These are phyloP conservation scores for Chaetomium olivaceum DNA, from an alignment of 2,329 filamentous ascomycete genomes.

Conservation along the genomic window DNA sequence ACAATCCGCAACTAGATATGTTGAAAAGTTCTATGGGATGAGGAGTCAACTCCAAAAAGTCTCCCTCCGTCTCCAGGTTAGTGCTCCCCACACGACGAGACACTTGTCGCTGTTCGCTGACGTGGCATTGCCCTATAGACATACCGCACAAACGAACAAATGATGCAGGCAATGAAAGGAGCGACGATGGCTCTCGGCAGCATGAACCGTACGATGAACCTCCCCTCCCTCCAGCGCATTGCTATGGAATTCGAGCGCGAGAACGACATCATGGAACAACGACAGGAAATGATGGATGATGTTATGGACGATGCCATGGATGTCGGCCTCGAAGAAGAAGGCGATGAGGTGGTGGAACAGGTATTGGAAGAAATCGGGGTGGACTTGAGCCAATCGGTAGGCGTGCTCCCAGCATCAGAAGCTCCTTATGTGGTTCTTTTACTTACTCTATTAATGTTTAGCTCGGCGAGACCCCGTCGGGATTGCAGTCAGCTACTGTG, in stretches of 20 bases:
- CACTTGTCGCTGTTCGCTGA: neutral
- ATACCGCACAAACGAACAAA: conserved; percentile 96
- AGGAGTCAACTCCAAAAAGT: conserved; percentile 96
- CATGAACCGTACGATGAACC: conserved; percentile 98
- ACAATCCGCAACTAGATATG: conserved; percentile 61
- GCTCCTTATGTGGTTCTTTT: conserved; percentile 16
- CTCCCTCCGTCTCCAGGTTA: conserved; percentile 86
- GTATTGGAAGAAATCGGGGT: conserved; percentile 96
- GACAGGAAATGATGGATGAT: conserved; percentile 99
- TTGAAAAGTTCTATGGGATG: conserved; percentile 99
- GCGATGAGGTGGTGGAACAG: conserved; percentile 95
- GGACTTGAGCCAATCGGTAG: conserved; percentile 84
- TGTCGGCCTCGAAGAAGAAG: conserved; percentile 85
- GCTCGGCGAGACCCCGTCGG: conserved; percentile 89
- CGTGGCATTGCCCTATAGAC: conserved; percentile 57
- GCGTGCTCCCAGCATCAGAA: conserved; percentile 39
- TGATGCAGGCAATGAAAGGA: conserved; percentile 99
- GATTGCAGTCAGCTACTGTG: conserved; percentile 71
- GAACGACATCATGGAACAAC: conserved; percentile 98
- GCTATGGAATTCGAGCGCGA: conserved; percentile 99
- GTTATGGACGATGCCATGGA: conserved; percentile 97
- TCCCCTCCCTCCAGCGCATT: conserved; percentile 91
- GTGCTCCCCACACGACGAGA: conserved; percentile 11
- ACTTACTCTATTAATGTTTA: conserved; percentile 44
- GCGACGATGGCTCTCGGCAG: conserved; percentile 88